Base-by-base conservation (phyloP, 2,329 filamentous ascomycete genomes). In the Fusarium multiceps region DNA sequence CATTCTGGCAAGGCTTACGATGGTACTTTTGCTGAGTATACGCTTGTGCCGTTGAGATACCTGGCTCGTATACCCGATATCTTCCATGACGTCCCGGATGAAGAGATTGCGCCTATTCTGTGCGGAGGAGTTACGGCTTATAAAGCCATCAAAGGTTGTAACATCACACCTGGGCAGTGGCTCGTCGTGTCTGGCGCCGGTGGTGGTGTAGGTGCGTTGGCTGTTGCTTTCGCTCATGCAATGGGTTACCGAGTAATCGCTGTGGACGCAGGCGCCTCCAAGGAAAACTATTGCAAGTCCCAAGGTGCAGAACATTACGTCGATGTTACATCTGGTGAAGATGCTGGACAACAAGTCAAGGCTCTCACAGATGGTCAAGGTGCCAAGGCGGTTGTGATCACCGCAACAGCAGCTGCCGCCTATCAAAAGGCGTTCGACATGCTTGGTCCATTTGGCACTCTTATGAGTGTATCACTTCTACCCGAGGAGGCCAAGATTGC, bases 81-180 rank as follows among this genome's bases (percentile, higher is more conserved):
- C 0, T 69, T 71, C 2, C 74, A 77, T 13, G 72, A 68, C 14
- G 62, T 81, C 6, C 63, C 74, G 0, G 81, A 82, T 34, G 79
- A 82, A 53, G 59, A 75, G 11, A 72, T 82, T 2, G 82, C 80
- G 1, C 82, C 82, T 0, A 77, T 84, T 16, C 69, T 83, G 18
- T 84, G 82, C 55, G 81, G 78, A 7, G 82, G 82, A 1, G 80
- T 83, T 1, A 83, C 82, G 3, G 81, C 81, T 4, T 83, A 83
- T 61, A 81, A 80, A 63, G 81, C 79, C 0, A 66, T 82, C 55
- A 82, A 81, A 68, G 66, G 66, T 6, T 78, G 75, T 51, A 72
- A 63, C 10, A 59, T 76, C 16, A 72, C 67, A 1, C 78, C 79
- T 1, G 80, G 81, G 1, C 75, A 79, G 55, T 81, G 76, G 74